Percentiles rank a stretch among this genome's conserved stretches.
phyloP scores from a whole-genome alignment of 176 grass and related monocot species.

The Oryza officinalis region DNA sequence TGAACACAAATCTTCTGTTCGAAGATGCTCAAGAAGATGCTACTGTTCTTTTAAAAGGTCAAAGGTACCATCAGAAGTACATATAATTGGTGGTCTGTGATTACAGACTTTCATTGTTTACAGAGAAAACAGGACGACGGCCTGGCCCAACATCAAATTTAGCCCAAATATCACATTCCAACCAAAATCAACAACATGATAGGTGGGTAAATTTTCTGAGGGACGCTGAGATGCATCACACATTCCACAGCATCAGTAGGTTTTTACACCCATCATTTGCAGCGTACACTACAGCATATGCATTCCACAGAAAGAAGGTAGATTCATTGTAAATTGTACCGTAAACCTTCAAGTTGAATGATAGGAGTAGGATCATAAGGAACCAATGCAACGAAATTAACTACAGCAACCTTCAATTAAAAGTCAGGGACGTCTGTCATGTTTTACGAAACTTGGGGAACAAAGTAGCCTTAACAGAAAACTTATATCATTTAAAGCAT shows the following conservation, averaged over 20 bases:
- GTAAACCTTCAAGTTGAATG: background rate
- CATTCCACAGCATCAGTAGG: background rate
- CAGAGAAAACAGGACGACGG: background rate
- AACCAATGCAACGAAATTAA: background rate
- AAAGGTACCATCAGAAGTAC: background rate
- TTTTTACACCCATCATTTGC: background rate
- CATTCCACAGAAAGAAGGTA: background rate
- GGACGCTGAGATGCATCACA: background rate
- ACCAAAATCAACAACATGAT: background rate
- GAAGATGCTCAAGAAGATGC: background rate
- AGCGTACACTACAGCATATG: background rate
- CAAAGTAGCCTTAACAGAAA: background rate
- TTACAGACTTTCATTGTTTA: background rate
- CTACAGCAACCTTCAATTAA: background rate
- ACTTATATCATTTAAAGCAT: background rate
- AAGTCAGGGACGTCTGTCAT: background rate
- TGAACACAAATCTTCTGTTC: background rate
- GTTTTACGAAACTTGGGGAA: background rate
- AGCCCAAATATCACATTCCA: background rate
- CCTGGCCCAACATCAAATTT: conserved; percentile 1
- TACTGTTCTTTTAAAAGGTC: background rate
- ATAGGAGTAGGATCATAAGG: background rate
- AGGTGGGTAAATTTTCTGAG: background rate
- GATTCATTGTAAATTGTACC: background rate
- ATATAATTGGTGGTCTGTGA: background rate